Conservation (phyloP, 2,329 filamentous ascomycete genomes). For the Colletotrichum melonis region DNA sequence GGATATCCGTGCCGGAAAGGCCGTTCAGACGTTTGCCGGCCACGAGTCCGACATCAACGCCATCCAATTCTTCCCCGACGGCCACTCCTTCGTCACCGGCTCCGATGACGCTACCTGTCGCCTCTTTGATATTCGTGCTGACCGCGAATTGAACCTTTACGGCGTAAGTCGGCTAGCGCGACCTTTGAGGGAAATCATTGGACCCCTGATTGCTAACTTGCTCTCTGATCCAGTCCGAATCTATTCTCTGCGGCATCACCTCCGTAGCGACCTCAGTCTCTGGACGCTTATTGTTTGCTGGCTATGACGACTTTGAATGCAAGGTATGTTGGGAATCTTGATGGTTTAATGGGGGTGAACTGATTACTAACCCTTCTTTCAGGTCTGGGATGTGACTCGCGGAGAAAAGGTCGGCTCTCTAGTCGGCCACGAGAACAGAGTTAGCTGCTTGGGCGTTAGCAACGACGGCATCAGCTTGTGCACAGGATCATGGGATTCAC, state of each 20-base stretch:
- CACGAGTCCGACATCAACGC: constrained; percentile 99
- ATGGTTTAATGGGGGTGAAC: neutral
- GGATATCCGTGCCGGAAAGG: constrained; percentile 98
- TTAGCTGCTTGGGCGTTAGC: constrained; percentile 98
- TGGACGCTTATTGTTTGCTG: constrained; percentile 92
- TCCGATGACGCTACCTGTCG: constrained; percentile 98
- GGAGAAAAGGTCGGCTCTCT: constrained; percentile 97
- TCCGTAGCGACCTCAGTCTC: constrained; percentile 98
- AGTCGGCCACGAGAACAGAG: constrained; percentile 97
- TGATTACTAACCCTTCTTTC: constrained; percentile 32
- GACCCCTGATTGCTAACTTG: constrained; percentile 35
- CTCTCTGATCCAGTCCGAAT: constrained; percentile 77
- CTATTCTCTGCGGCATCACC: constrained; percentile 97
- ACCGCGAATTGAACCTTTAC: constrained; percentile 80
- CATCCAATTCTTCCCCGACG: constrained; percentile 99
- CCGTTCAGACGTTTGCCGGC: constrained; percentile 97
- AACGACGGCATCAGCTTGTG: constrained; percentile 99
- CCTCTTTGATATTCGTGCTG: constrained; percentile 96
- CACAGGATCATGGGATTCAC: constrained; percentile 99
- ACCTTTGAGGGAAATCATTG: too few relatives aligned
- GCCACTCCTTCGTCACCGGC: constrained; percentile 97
- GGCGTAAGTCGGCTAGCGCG: constrained; percentile 62
- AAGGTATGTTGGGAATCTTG: constrained; percentile 75
- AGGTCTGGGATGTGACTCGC: constrained; percentile 98
- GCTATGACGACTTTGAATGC: constrained; percentile 99